Evolutionary conservation across 2,329 filamentous ascomycete species (phyloP).

Genomic region (Cordyceps cateniannulata): DNA sequence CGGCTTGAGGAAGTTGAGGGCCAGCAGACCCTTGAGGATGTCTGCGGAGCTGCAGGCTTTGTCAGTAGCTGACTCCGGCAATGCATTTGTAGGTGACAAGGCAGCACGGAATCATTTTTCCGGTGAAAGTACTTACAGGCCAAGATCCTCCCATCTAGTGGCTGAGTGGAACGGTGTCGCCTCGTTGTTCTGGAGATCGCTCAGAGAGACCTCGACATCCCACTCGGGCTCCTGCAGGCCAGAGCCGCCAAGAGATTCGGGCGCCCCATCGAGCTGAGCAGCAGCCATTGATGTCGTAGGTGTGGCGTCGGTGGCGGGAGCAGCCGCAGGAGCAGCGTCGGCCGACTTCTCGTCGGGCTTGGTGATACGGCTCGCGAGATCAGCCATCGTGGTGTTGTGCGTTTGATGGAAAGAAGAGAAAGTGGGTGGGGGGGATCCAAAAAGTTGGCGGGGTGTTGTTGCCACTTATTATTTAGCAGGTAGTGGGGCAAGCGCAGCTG

Average conservation of each 20-base stretch:
- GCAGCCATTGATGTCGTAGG: conserved; percentile 19
- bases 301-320: conserved; percentile 3
- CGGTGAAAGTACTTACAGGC: conserved; percentile 58
- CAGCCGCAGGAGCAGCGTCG: conserved; percentile 20
- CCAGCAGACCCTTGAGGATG: conserved; percentile 70
- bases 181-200: conserved; percentile 78
- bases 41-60: conserved; percentile 29
- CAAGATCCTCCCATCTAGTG: conserved; percentile 76
- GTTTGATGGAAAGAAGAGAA: not conserved
- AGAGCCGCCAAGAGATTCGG: conserved; percentile 38
- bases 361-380: conserved; percentile 46
- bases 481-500: conserved; percentile 24
- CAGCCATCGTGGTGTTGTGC: conserved; percentile 32
- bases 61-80: not conserved
- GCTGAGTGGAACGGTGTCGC: conserved; percentile 84
- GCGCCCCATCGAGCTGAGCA: conserved; percentile 32
- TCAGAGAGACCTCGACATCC: conserved; percentile 88
- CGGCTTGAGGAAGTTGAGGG: conserved; percentile 86
- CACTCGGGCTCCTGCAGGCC: conserved; percentile 66
- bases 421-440: conserved; percentile 12
- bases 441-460: conserved; percentile 26
- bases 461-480: too few relatives aligned
- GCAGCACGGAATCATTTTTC: not conserved
- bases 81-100: not conserved
- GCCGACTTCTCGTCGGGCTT: conserved; percentile 30